Percentiles rank a stretch among this genome's conserved stretches.
Evolutionary conservation across 495 filamentous ascomycete species (phyloP).

Genomic region (Achaetomiella virescens): DNA sequence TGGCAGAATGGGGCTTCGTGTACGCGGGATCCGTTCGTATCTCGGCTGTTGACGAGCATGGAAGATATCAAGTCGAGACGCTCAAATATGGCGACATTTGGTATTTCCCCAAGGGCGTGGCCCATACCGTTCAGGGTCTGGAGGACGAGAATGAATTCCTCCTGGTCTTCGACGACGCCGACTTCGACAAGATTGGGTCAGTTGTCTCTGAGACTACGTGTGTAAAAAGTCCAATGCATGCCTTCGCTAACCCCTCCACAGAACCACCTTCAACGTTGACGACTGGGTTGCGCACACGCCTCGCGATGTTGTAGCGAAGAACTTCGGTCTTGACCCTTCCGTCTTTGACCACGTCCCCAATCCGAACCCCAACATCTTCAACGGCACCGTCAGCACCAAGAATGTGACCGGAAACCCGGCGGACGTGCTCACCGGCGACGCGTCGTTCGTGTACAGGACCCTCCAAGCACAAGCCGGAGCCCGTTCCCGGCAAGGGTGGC

Average conservation of each 20-base stretch:
- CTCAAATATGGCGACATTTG: slow-evolving; percentile 39
- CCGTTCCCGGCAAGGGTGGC: slow-evolving; percentile 55
- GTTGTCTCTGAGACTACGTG: slow-evolving; percentile 12
- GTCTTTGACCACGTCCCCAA: slow-evolving; percentile 52
- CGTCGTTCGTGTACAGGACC: slow-evolving; percentile 52
- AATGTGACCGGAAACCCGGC: slow-evolving; percentile 40
- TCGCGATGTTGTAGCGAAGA: slow-evolving; percentile 54
- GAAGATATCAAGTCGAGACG: slow-evolving; percentile 47
- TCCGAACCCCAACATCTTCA: slow-evolving; percentile 55
- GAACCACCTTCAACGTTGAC: slow-evolving; percentile 57
- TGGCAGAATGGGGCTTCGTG: slow-evolving; percentile 61
- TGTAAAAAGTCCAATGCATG: no score
- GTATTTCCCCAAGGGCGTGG: slow-evolving; percentile 52
- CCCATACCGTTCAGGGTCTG: slow-evolving; percentile 53
- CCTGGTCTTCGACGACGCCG: slow-evolving; percentile 59
- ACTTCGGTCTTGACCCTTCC: slow-evolving; percentile 52
- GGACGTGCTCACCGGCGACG: slow-evolving; percentile 46
- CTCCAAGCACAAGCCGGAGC: slow-evolving; percentile 44
- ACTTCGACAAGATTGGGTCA: slow-evolving; percentile 42
- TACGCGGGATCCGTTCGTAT: slow-evolving; percentile 52
- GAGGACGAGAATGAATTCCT: slow-evolving; percentile 61
- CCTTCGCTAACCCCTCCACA: no score
- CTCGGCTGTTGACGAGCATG: slow-evolving; percentile 55
- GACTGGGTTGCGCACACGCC: slow-evolving; percentile 62
- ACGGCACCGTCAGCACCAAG: slow-evolving; percentile 45